Percentiles rank a stretch among this genome's conserved stretches.
These are phyloP conservation scores for Wickerhamomyces sydowiorum DNA, from an alignment of 805 yeast genomes.

Conservation along the genomic window DNA sequence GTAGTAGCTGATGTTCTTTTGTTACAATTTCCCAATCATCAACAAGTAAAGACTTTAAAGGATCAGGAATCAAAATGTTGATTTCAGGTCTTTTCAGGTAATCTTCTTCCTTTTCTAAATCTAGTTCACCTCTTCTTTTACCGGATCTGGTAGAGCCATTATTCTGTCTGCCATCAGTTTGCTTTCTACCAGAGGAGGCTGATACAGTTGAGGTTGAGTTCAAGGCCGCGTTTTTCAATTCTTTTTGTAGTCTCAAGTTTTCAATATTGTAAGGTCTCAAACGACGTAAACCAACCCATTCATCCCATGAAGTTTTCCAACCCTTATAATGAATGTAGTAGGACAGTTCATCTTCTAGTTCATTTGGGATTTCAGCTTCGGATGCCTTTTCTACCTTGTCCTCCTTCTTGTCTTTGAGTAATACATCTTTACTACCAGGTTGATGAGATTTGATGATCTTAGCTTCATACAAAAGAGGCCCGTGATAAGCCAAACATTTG, in stretches of 20 bases:
- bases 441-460: slow-evolving; percentile 63
- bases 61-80: slow-evolving; percentile 52
- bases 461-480: slow-evolving; percentile 87
- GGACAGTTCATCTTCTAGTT: slow-evolving; percentile 30
- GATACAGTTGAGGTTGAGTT: slow-evolving; percentile 19
- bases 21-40: slow-evolving; percentile 95
- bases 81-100: slow-evolving; percentile 33
- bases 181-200: slow-evolving; percentile 10
- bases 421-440: slow-evolving; percentile 38
- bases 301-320: slow-evolving; percentile 96
- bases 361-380: slow-evolving; percentile 27
- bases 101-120: slow-evolving; percentile 26
- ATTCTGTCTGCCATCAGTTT: slow-evolving; percentile 9
- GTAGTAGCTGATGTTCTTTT: slow-evolving; percentile 64
- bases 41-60: slow-evolving; percentile 65
- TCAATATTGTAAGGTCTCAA: slow-evolving; percentile 65
- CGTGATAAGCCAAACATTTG: slow-evolving; percentile 77
- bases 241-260: slow-evolving; percentile 57
- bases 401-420: slow-evolving; percentile 33
- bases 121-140: slow-evolving; percentile 24
- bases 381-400: slow-evolving; percentile 20
- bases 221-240: slow-evolving; percentile 45
- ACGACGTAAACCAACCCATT: slow-evolving; percentile 78
- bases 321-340: slow-evolving; percentile 88
- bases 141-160: slow-evolving; percentile 12